Conservation (phyloP, 2,329 filamentous ascomycete species). For the Phialocephala subalpina region DNA sequence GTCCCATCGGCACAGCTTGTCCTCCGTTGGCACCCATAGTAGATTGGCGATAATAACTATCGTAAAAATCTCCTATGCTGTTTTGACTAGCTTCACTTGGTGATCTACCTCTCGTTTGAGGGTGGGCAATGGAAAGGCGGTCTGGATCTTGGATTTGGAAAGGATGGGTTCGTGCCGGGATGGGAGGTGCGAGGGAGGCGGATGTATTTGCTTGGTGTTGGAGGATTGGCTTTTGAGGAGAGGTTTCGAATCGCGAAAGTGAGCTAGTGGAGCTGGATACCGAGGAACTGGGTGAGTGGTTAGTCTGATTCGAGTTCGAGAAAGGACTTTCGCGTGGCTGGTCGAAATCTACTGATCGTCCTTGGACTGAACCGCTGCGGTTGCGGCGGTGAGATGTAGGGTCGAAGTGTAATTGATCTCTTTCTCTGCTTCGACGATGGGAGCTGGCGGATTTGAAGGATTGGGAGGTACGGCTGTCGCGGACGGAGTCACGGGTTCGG, state of each 20-base stretch:
- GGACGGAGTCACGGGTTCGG: conserved; percentile 19
- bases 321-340: conserved; percentile 32
- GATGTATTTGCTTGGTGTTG: not conserved
- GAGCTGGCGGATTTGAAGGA: conserved; percentile 4
- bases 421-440: conserved; percentile 26
- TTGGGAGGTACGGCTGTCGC: conserved; percentile 21
- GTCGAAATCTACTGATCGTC: conserved; percentile 33
- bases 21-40: conserved; percentile 12
- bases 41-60: conserved; percentile 36
- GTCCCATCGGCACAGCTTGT: conserved; percentile 2
- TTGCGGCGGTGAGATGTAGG: conserved; percentile 25
- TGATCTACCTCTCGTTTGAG: conserved; percentile 12
- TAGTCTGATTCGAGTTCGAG: conserved; percentile 40
- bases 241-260: not conserved
- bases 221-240: not conserved
- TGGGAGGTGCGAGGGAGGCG: not conserved
- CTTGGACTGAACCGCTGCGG: conserved; percentile 33
- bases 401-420: conserved; percentile 34
- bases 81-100: conserved; percentile 27
- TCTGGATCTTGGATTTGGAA: not conserved
- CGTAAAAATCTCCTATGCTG: conserved; percentile 35
- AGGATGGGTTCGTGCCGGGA: not conserved
- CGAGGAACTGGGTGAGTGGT: conserved; percentile 21
- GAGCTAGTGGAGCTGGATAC: conserved; percentile 15
- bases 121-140: not conserved